Percentiles rank a stretch among this genome's conserved stretches.
These are phyloP conservation scores for Colletotrichum truncatum DNA, from an alignment of 2,329 filamentous ascomycete genomes.

Conservation along the genomic window DNA sequence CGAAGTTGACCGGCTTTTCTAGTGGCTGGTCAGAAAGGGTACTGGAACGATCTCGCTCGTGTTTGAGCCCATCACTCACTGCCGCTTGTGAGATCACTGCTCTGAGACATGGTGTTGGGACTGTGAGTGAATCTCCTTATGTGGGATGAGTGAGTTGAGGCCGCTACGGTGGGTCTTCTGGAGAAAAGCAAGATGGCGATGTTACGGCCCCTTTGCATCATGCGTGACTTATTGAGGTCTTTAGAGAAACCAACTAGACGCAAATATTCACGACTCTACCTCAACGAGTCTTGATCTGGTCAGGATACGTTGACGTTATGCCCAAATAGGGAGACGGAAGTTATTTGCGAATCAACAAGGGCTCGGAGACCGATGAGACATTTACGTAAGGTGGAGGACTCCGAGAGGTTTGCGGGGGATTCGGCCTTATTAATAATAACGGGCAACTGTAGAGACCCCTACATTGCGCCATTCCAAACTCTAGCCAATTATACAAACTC, in stretches of 20 bases:
- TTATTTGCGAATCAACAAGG: not conserved
- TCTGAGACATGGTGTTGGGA: slow-evolving; percentile 4
- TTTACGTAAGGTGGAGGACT: slow-evolving; percentile 12
- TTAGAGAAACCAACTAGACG: not conserved
- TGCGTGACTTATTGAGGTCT: not conserved
- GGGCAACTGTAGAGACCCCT: not conserved
- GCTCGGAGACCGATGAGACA: slow-evolving; percentile 11
- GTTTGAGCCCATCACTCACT: no score
- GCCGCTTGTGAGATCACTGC: not conserved
- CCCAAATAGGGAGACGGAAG: not conserved
- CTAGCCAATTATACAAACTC: not conserved
- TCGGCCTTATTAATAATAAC: not conserved
- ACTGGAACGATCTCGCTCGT: no score
- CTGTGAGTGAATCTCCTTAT: not conserved
- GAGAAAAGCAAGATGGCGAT: not conserved
- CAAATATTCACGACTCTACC: not conserved
- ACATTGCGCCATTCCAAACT: not conserved
- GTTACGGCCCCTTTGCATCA: not conserved
- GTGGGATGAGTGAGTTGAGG: not conserved
- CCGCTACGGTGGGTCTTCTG: not conserved
- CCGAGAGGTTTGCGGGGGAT: slow-evolving; percentile 11
- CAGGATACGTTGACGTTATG: no score
- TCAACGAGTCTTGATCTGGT: no score
- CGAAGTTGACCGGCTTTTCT: slow-evolving; percentile 35
- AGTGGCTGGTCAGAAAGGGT: not conserved